Evolutionary conservation across 2,329 filamentous ascomycete genomes (phyloP), one percentile per base, ranked within the genome.

Genomic region (Colletotrichum phormii): DNA sequence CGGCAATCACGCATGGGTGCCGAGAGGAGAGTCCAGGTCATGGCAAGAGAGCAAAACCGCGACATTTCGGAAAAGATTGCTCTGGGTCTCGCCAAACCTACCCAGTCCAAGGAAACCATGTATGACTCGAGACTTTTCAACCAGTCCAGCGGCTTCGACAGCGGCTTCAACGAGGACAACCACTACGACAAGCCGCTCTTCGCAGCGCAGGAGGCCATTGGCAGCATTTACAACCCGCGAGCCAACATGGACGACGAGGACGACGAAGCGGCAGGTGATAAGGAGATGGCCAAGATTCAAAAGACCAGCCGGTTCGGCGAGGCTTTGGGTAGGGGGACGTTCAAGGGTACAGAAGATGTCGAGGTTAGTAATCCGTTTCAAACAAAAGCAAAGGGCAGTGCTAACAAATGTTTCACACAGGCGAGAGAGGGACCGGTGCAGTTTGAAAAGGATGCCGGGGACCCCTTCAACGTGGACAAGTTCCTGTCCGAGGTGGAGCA

Each of bases 11-110:
- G 95, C 64, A 99, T 99, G 97, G 97, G 97, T 49, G 92, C 95
- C 0, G 97, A 99, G 84, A 91, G 96, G 69, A 91, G 94, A 57
- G 91, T 98, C 67, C 95, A 98, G 81, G 93, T 97, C 84, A 93
- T 98, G 89, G 96, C 96, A 0, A 91, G 95, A 29, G 96, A 98
- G 82, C 96, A 98, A 81, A 95, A 97, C 81, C 94, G 97, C 77
- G 97, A 99, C 82, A 98, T 99, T 62, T 97, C 94, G 1, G 97
- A 99, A 81, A 98, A 98, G 86, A 94, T 99, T 42, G 97, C 97
- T 1, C 89, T 99, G 6, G 97, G 97, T 4, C 85, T 98, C 61
- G 97, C 97, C 6, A 99, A 98, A 82, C 97, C 97, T 3, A 98
- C 97, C 4, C 93, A 97, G 80, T 94, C 92, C 63, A 93, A 93